Base-by-base conservation (phyloP, 768 basidiomycete species). In the Calocera cornea region DNA sequence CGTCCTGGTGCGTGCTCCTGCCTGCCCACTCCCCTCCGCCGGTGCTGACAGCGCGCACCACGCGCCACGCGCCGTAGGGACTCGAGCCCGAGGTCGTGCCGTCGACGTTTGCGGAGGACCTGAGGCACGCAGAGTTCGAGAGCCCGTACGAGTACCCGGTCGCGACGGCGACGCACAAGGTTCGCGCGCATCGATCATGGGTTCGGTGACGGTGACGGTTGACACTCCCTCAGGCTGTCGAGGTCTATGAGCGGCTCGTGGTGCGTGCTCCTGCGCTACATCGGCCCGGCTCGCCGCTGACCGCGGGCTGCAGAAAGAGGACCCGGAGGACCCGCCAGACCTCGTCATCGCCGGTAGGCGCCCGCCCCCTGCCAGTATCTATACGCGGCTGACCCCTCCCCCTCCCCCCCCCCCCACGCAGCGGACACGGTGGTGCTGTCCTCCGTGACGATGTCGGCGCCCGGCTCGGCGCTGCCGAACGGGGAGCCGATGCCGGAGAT, bases 391-490 rank as follows among this genome's bases (percentile, higher is more conserved):
- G 36, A 49, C 49, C 19, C 41, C 34, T 16, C 44, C 27, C 41
- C 34, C 64, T 24, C 34, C 44, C 41, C 34, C 16, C 44, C 27
- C 41, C 34, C 64, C 24, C 34, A 41, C 0, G 47, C 74, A 93
- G 97, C 95, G 70, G 97, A 99, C 75, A 98, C 97, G 0, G 87
- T 99, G 16, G 93, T 98, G n/a, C 79, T 99, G 44, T 88, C 87
- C 2, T 89, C 89, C 71, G 81, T 83, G 0, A 80, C 84, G 64
- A 85, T 88, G 0, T 77, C 83, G 47, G 83, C 84, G 1, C 83
- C 86, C 12, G 81, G 83, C 65, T 76, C 76, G 0, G 81, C 85
- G 14, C 76, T 83, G 10, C 82, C 83, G 1, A 69, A 71, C 31
- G 72, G 72, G 29, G 75, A 79, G 29, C 75, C 76, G 3, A 75